Evolutionary conservation across 2,329 filamentous ascomycete genomes (phyloP), one percentile per base, ranked within the genome.

Genomic region (Curvularia eragrostidis): DNA sequence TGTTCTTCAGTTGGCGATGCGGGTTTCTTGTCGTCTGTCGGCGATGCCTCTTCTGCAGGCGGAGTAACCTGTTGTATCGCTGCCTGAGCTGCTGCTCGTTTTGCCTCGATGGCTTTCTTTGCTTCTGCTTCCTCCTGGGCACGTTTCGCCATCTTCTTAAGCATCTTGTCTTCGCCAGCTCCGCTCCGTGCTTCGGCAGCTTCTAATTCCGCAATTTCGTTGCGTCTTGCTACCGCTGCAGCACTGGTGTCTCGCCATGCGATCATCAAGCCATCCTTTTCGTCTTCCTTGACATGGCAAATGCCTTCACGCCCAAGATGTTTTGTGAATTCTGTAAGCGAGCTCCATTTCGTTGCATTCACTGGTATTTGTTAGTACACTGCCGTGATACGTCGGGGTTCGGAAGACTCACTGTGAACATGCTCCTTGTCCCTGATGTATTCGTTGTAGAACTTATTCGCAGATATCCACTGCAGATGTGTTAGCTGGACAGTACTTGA

Each of bases 401-500:
- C 19, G 32, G 9, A 5, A 3, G 13, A 28, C 47, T 38, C 18
- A 38, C 47, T 93, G 74, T 98, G 95, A 8, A 95, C 82, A 74
- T 98, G 94, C 70, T 77, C 75, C 56, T 77, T 77, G 23, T 78
- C 89, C 15, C 87, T 84, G 66, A 98, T 97, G 70, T 96, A 95
- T 72, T 93, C 89, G 75, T 98, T 92, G 78, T 99, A 99, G 76
- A 98, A 98, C 61, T 91, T 88, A 72, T 99, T 99, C 50, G 93
- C 86, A 32, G 93, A 85, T 1, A 98, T 88, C 68, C 87, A 85
- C 77, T 46, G 43, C n/a, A 5, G 1, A 12, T 24, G 15, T 19
- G n/a, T 46, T 30, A 46, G 43, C 26, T 46, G 24, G 19, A 19
- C 23, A 12, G 24, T 24, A 18, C 2, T 46, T 30, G 23, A 26